Conservation (phyloP, 768 basidiomycete genomes). For the Rhizopogon vesiculosus region DNA sequence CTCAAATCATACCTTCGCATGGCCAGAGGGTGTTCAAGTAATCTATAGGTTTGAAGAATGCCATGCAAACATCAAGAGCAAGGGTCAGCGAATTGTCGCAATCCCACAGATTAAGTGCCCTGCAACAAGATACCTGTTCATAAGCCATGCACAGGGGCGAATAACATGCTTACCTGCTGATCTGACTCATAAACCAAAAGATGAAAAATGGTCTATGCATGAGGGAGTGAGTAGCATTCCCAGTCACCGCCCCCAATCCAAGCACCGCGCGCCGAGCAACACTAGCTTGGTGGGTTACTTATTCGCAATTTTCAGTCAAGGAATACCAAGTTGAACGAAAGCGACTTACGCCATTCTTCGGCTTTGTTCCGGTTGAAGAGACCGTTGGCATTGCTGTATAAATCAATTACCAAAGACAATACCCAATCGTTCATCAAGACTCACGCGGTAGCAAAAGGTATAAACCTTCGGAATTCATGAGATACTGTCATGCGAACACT, state of each 20-base stretch:
- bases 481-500: slow-evolving; percentile 71
- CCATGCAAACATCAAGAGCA: slow-evolving; percentile 59
- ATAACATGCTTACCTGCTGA: slow-evolving; percentile 39
- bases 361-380: slow-evolving; percentile 53
- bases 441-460: slow-evolving; percentile 55
- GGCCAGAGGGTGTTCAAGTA: slow-evolving; percentile 64
- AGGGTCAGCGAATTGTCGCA: slow-evolving; percentile 52
- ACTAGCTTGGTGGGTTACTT: slow-evolving; percentile 57
- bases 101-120: slow-evolving; percentile 56
- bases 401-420: slow-evolving; percentile 2
- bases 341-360: slow-evolving; percentile 61
- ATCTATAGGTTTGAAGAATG: slow-evolving; percentile 56
- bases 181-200: slow-evolving; percentile 75
- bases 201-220: slow-evolving; percentile 60
- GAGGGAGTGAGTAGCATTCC: slow-evolving; percentile 39
- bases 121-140: slow-evolving; percentile 16
- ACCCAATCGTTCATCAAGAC: slow-evolving; percentile 13
- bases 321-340: not conserved
- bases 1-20: slow-evolving; percentile 43
- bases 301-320: slow-evolving; percentile 5
- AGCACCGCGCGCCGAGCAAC: slow-evolving; percentile 58
- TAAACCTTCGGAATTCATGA: slow-evolving; percentile 61
- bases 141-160: slow-evolving; percentile 2
- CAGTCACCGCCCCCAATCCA: slow-evolving; percentile 59
- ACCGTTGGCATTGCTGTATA: slow-evolving; percentile 36